Conservation (phyloP, 2,329 filamentous ascomycete species). For the Lachnellula suecica region DNA sequence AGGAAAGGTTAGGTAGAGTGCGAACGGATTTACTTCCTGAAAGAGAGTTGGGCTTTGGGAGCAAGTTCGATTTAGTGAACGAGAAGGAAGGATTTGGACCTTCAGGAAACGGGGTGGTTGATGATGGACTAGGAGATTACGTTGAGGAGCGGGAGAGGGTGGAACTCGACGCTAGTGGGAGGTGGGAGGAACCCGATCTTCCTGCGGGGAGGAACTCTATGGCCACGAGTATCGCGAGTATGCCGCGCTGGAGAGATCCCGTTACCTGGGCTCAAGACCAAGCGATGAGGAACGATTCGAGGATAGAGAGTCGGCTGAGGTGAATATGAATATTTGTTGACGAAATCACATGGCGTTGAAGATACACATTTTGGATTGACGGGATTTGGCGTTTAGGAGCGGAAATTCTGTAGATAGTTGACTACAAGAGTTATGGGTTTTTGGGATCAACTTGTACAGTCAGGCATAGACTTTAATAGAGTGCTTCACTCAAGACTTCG, state of each 20-base stretch:
- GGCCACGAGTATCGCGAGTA: not conserved
- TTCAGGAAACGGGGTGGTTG: not conserved
- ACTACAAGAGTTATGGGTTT: no score
- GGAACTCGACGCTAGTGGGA: not conserved
- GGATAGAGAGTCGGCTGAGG: not conserved
- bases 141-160: not conserved
- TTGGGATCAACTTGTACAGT: no score
- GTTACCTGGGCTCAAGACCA: slow-evolving; percentile 5
- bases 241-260: slow-evolving; percentile 1
- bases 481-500: no score
- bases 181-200: not conserved
- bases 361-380: no score
- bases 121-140: no score
- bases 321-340: no score
- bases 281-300: slow-evolving; percentile 3
- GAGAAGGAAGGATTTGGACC: not conserved
- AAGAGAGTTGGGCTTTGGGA: not conserved
- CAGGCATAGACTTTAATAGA: no score
- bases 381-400: no score
- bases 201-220: not conserved
- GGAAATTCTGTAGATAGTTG: no score
- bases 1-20: not conserved
- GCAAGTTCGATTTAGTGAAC: not conserved
- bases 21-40: not conserved
- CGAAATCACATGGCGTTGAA: no score